phyloP scores from a whole-genome alignment of 1,284 basidiomycete species.

The Erythrobasidium hasegawianum region DNA sequence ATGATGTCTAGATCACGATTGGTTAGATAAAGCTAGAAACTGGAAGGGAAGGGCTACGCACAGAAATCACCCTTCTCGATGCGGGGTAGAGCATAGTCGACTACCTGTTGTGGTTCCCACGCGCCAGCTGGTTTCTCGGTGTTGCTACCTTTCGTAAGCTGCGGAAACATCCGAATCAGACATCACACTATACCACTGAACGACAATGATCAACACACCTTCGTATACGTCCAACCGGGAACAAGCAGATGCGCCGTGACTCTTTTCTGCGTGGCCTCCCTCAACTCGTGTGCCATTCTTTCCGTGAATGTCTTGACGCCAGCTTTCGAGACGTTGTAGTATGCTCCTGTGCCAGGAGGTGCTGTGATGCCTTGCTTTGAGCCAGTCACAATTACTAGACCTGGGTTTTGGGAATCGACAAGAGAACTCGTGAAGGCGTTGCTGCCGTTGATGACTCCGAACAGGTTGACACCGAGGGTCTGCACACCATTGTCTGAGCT shows the following conservation, averaged over 20 bases:
- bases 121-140: conserved; percentile 41
- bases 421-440: conserved; percentile 42
- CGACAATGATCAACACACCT: too few species aligned
- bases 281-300: conserved; percentile 24
- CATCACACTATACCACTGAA: too few species aligned
- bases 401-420: conserved; percentile 38
- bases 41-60: background rate
- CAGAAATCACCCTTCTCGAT: conserved; percentile 34
- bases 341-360: conserved; percentile 41
- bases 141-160: conserved; percentile 33
- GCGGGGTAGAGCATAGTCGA: conserved; percentile 40
- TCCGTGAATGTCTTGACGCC: conserved; percentile 32
- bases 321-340: conserved; percentile 42
- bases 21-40: background rate
- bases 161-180: too few species aligned
- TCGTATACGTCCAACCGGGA: conserved; percentile 43
- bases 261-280: conserved; percentile 15
- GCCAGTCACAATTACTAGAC: conserved; percentile 42
- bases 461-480: conserved; percentile 41
- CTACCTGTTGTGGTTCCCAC: conserved; percentile 42
- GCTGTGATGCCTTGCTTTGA: conserved; percentile 44
- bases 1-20: conserved; percentile 38
- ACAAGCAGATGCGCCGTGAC: conserved; percentile 42
- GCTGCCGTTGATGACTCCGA: conserved; percentile 41
- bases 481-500: background rate